Base-by-base conservation (phyloP, 1,284 basidiomycete species). In the Pterulicium gracile region DNA sequence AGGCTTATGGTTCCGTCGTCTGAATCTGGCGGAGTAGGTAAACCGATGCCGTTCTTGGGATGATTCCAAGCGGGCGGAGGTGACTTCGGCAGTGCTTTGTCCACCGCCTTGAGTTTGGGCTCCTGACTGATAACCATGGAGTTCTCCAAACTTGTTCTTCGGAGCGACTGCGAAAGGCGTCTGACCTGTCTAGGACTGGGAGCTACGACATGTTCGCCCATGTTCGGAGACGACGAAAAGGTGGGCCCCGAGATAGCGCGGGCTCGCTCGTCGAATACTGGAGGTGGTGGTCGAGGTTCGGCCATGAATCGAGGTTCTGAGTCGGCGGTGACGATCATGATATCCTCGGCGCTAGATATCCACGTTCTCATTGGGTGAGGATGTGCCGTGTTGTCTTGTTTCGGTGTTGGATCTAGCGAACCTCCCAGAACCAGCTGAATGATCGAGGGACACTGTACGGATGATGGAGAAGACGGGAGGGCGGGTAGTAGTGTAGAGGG, bases 341-440 rank as follows among this genome's bases (percentile, higher is more conserved):
- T 39, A 39, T 39, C 36, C n/a, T 39, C 36, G n/a, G 19, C n/a
- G 19, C 36, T 10, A 5, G 36, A 39, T 7, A 39, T 17, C 36
- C 36, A 39, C n/a, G 36, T 39, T 39, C 36, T 39, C 36, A 39
- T 39, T 13, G 36, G 36, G 19, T 39, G 36, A 5, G 36, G 36
- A 17, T 39, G 15, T 15, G 36, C 36, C n/a, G 15, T 7, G 15
- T 17, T 17, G 15, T 39, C 36, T 39, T 39, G 36, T 4, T 18
- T 18, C n/a, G 36, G 36, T 18, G 36, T 39, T 4, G 36, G 36
- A 39, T 39, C 36, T 18, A 39, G 36, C 15, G 36, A 13, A 4
- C 36, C 36, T 7, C 36, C 19, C 15, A 39, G 15, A 15, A 39
- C 19, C 36, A 39, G 19, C 7, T 39, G n/a, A 5, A 39, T 13